Evolutionary conservation across 1,284 basidiomycete species (phyloP).

Genomic region (Ceratobasidium sp.): DNA sequence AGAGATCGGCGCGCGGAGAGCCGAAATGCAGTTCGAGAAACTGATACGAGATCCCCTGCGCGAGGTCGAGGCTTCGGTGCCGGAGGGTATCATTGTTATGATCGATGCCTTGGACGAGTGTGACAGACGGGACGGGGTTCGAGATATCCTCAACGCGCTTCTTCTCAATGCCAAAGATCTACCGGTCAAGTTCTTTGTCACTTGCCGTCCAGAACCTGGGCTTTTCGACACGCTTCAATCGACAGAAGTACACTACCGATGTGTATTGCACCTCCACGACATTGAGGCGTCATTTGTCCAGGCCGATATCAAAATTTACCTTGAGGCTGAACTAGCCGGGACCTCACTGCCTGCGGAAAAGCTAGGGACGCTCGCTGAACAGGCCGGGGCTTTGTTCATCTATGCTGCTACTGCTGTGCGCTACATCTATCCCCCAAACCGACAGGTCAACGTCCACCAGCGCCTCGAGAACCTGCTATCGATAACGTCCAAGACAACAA

Average conservation of each 20-base stretch:
- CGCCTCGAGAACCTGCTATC: slow-evolving; percentile 21
- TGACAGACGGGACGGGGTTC: no score
- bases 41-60: background rate
- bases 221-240: background rate
- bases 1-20: no score
- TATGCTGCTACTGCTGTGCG: slow-evolving; percentile 38
- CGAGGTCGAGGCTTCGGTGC: background rate
- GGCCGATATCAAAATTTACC: slow-evolving; percentile 38
- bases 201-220: slow-evolving; percentile 40
- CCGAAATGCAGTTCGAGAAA: background rate
- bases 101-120: slow-evolving; percentile 3
- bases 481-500: background rate
- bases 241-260: background rate
- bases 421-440: slow-evolving; percentile 4
- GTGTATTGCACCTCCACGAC: slow-evolving; percentile 34
- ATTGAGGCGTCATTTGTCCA: slow-evolving; percentile 39
- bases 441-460: background rate
- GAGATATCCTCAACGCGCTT: no score
- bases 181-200: slow-evolving; percentile 31
- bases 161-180: no score
- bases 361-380: slow-evolving; percentile 10
- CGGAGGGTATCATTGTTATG: background rate
- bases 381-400: slow-evolving; percentile 41
- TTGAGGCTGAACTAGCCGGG: slow-evolving; percentile 2
- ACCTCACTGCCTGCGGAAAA: slow-evolving; percentile 5